These are phyloP conservation scores for Aureobasidium sp. DNA, from an alignment of 2,329 filamentous ascomycete species.

Conservation along the genomic window DNA sequence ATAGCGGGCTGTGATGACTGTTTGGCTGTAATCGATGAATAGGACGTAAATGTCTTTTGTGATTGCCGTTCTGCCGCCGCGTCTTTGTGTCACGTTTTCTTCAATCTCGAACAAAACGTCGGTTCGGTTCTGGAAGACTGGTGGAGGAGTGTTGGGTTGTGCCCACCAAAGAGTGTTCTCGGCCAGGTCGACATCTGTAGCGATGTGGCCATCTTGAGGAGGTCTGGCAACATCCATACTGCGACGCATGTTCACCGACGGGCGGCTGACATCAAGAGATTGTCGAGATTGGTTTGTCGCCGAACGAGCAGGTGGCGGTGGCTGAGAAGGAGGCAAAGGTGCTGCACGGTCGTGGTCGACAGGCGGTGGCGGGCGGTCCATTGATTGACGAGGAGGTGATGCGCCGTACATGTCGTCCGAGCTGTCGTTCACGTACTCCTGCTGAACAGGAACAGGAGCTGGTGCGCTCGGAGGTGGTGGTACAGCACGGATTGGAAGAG, in stretches of 20 bases:
- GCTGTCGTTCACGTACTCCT: constrained; percentile 28
- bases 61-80: constrained; percentile 60
- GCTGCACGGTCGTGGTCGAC: constrained; percentile 21
- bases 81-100: constrained; percentile 60
- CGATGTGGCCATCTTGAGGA: constrained; percentile 69
- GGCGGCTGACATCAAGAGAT: constrained; percentile 51
- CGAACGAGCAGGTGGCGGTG: constrained; percentile 27
- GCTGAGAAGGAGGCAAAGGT: constrained; percentile 29
- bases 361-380: constrained; percentile 24
- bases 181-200: constrained; percentile 74
- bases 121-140: constrained; percentile 68
- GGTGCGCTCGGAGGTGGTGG: constrained; percentile 26
- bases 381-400: constrained; percentile 29
- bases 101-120: constrained; percentile 79
- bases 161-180: constrained; percentile 78
- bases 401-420: constrained; percentile 40
- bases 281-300: constrained; percentile 19
- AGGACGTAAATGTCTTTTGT: constrained; percentile 80
- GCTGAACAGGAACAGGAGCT: constrained; percentile 23
- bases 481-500: constrained; percentile 12
- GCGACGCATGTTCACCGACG: constrained; percentile 40
- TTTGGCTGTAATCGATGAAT: constrained; percentile 95
- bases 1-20: constrained; percentile 71
- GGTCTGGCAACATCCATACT: constrained; percentile 72
- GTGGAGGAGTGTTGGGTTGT: constrained; percentile 68